A percentile compares a stretch with the other conserved stretches of the same genome.
phyloP scores from a whole-genome alignment of 2,329 filamentous ascomycete genomes.

The Sarocladium strictum region DNA sequence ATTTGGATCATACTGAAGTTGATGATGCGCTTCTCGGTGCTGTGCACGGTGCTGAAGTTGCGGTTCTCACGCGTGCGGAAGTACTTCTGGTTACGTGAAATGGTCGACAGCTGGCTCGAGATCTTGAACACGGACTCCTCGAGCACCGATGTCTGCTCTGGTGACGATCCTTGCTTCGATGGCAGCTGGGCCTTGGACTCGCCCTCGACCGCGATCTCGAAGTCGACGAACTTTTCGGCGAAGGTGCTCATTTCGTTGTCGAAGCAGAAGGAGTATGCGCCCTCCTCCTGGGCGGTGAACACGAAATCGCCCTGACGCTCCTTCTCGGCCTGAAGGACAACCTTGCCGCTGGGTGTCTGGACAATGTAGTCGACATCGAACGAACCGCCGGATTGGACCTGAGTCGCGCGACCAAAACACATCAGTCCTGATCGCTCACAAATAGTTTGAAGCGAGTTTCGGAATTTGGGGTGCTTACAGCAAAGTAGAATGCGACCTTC shows the following conservation, averaged over 20 bases:
- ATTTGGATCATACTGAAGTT: constrained; percentile 96
- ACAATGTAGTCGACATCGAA: constrained; percentile 97
- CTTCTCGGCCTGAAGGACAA: constrained; percentile 81
- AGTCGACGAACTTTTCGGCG: constrained; percentile 95
- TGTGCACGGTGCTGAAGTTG: constrained; percentile 96
- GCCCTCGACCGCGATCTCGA: constrained; percentile 95
- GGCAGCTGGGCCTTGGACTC: constrained; percentile 77
- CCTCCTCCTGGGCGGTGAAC: constrained; percentile 81
- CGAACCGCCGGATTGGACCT: constrained; percentile 97
- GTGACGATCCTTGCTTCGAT: constrained; percentile 78
- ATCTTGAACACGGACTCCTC: constrained; percentile 96
- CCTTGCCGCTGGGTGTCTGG: constrained; percentile 70
- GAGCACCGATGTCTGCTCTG: constrained; percentile 81
- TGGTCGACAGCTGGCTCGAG: constrained; percentile 85
- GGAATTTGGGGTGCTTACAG: constrained; percentile 46
- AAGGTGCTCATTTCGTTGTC: constrained; percentile 98
- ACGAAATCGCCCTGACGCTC: constrained; percentile 96
- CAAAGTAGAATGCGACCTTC: constrained; percentile 98
- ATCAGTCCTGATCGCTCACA: constrained; percentile 8
- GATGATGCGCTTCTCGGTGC: constrained; percentile 92
- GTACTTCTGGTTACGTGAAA: constrained; percentile 97
- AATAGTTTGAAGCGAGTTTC: constrained; percentile 11
- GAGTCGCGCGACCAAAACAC: background rate
- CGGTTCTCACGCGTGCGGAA: constrained; percentile 98
- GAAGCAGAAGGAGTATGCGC: constrained; percentile 97